phyloP scores from a whole-genome alignment of 1,284 basidiomycete species.

The Rhodotorula sp. region DNA sequence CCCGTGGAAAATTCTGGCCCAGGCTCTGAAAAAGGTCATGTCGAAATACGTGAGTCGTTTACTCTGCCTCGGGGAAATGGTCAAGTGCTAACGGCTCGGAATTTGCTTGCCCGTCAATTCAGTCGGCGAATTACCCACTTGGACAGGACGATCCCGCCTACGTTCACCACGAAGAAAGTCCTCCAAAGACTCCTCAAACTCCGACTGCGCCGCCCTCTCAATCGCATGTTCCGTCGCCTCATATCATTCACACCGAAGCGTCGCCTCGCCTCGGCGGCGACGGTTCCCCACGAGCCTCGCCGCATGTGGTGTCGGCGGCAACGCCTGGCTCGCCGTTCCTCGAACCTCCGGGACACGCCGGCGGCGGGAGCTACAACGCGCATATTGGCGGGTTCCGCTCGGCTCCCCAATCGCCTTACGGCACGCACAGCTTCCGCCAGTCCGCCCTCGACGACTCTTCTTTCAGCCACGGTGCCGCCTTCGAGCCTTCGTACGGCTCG shows the following conservation, averaged over 20 bases:
- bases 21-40: constrained; percentile 86
- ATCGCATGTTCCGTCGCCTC: background rate
- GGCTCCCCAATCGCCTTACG: background rate
- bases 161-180: background rate
- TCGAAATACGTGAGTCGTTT: constrained; percentile 59
- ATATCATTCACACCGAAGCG: background rate
- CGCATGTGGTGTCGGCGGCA: background rate
- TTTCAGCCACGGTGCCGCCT: background rate
- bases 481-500: background rate
- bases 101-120: background rate
- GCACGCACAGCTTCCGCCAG: background rate
- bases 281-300: background rate
- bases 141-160: constrained; percentile 7
- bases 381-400: background rate
- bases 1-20: constrained; percentile 76
- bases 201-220: background rate
- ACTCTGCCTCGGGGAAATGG: background rate
- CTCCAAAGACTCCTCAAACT: background rate
- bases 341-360: background rate
- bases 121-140: constrained; percentile 39
- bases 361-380: background rate
- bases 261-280: background rate
- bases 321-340: background rate
- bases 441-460: too few species aligned
- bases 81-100: background rate